Percentiles rank a stretch among this genome's conserved stretches.
These are phyloP conservation scores for Fusarium nygamai DNA, from an alignment of 2,329 filamentous ascomycete species.

Conservation along the genomic window DNA sequence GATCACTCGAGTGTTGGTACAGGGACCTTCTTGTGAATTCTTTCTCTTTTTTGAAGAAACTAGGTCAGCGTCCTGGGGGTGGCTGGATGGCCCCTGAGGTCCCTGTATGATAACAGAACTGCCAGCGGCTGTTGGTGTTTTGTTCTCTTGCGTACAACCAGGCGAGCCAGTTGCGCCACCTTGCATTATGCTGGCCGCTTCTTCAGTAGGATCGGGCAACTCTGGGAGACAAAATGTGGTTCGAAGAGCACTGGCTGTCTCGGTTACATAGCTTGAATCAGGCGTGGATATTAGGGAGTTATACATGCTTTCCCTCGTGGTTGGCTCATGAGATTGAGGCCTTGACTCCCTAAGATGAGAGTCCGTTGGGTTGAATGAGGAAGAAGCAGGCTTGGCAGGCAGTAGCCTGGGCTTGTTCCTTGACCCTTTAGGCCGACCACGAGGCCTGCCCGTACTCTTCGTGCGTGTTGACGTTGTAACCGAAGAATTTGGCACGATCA, in stretches of 20 bases:
- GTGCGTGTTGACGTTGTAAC: slow-evolving; percentile 12
- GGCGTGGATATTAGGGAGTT: neutral
- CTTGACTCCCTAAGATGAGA: slow-evolving; percentile 28
- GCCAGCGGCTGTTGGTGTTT: neutral
- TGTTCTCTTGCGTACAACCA: neutral
- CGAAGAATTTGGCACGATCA: neutral
- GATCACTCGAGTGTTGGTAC: neutral
- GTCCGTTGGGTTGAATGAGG: neutral
- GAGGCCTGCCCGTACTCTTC: slow-evolving; percentile 44
- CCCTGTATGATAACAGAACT: neutral
- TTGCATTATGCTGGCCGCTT: neutral
- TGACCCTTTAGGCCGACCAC: slow-evolving; percentile 58
- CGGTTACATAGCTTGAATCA: neutral
- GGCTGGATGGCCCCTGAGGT: neutral
- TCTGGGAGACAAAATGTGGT: neutral
- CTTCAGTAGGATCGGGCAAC: neutral
- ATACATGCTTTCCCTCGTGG: neutral
- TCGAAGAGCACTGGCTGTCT: slow-evolving; percentile 33
- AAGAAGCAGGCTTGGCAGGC: neutral
- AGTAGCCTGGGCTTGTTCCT: slow-evolving; percentile 53
- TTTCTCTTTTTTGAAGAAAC: slow-evolving; percentile 25
- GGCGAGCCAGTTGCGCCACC: neutral
- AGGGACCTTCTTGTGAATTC: neutral
- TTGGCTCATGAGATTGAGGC: slow-evolving; percentile 23
- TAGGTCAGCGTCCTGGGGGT: neutral